phyloP scores from a whole-genome alignment of 2,329 filamentous ascomycete species.

The Cladophialophora psammophila region DNA sequence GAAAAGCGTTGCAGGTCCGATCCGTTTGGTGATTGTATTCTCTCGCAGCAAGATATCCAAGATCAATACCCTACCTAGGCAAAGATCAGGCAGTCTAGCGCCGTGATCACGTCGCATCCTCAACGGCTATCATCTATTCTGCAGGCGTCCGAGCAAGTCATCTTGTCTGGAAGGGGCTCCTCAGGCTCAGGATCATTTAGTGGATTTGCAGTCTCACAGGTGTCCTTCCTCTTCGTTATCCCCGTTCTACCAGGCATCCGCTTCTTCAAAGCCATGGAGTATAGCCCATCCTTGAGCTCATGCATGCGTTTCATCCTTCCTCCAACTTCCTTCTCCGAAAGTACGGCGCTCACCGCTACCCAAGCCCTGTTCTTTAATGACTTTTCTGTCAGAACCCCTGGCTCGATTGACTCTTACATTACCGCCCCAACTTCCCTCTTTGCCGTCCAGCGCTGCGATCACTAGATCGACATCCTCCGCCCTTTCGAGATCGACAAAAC shows the following conservation, averaged over 20 bases:
- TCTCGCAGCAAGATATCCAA: background rate
- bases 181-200: background rate
- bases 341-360: constrained; percentile 14
- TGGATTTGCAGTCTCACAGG: background rate
- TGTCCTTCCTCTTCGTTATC: background rate
- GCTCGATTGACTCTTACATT: constrained; percentile 51
- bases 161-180: background rate
- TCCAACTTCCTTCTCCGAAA: constrained; percentile 16
- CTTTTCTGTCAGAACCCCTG: constrained; percentile 38
- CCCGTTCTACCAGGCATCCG: background rate
- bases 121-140: background rate
- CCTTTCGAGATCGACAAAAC: constrained; percentile 69
- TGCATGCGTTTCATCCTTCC: background rate
- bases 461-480: constrained; percentile 63
- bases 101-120: background rate
- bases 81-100: background rate
- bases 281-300: background rate
- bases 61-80: background rate
- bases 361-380: constrained; percentile 35
- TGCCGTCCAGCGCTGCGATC: constrained; percentile 53
- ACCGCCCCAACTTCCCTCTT: constrained; percentile 50
- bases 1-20: background rate
- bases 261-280: background rate
- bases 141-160: background rate
- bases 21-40: background rate